A percentile compares a stretch with the other conserved stretches of the same genome.
Evolutionary conservation across 2,329 filamentous ascomycete species (phyloP).

Genomic region (Fusarium miscanthi): DNA sequence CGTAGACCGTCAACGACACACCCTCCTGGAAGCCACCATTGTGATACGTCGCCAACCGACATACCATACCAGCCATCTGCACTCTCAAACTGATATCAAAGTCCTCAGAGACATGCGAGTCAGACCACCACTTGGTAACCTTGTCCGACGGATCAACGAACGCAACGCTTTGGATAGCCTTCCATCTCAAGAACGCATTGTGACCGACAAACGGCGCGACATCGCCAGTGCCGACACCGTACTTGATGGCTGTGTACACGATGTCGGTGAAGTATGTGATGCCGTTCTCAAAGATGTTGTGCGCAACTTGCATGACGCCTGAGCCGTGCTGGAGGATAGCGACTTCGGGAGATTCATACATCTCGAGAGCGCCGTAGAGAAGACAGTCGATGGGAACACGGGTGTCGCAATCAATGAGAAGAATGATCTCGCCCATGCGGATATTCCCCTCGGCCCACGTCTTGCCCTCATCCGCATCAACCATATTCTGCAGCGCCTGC

Average conservation of each 20-base stretch:
- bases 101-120: slow-evolving; percentile 80
- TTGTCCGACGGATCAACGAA: slow-evolving; percentile 53
- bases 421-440: slow-evolving; percentile 66
- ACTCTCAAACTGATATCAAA: slow-evolving; percentile 80
- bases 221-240: slow-evolving; percentile 76
- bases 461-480: slow-evolving; percentile 61
- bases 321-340: slow-evolving; percentile 79
- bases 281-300: slow-evolving; percentile 77
- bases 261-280: slow-evolving; percentile 85
- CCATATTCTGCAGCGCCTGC: slow-evolving; percentile 56
- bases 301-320: slow-evolving; percentile 80
- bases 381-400: slow-evolving; percentile 72
- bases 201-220: slow-evolving; percentile 81
- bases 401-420: slow-evolving; percentile 76
- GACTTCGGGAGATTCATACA: slow-evolving; percentile 76
- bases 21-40: slow-evolving; percentile 78
- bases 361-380: slow-evolving; percentile 76
- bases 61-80: slow-evolving; percentile 74
- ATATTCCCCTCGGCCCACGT: slow-evolving; percentile 69
- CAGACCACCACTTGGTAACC: slow-evolving; percentile 78
- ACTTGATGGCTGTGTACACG: slow-evolving; percentile 79
- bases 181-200: slow-evolving; percentile 80
- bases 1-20: slow-evolving; percentile 78
- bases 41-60: slow-evolving; percentile 76
- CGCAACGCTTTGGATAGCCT: slow-evolving; percentile 42